Base-by-base conservation (phyloP, 352 stramenopile genomes). In the Pseudoperonospora humuli region DNA sequence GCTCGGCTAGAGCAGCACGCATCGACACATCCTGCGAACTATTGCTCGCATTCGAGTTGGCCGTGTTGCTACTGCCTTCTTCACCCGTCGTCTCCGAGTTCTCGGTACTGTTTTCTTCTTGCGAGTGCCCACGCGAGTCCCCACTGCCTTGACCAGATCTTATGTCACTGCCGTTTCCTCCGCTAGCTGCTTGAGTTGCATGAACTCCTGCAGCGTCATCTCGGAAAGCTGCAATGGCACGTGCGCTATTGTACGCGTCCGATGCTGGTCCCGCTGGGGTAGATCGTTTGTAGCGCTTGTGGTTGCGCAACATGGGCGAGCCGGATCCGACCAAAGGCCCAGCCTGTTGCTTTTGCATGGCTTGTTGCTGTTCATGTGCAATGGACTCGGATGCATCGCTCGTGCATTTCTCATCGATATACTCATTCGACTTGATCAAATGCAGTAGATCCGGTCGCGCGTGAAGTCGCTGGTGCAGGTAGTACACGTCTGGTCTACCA, bases 351-450 rank as follows among this genome's bases (percentile, higher is more conserved):
- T 61, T 50, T 10, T 66, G 42, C 11, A 63, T 50, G 1, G 45
- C 42, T 43, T 62, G 55, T 26, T 70, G 61, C 21, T 64, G 61
- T 39, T 69, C 50, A 7, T 64, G 50, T 1, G 53, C 61, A 27
- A 75, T 72, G 3, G 54, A 63, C 24, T 80, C 65, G 3, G 69
- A 70, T 13, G 70, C 61, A 21, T 86, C 76, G 42, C 64, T 86
- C 2, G 69, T 78, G 29, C 59, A 72, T 36, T 85, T 84, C 39
- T 86, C 76, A 27, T 84, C 76, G 49, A 85, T 85, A 42, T 86
- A 89, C 45, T 89, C 76, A 38, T 86, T 86, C 15, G 76, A 89
- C 54, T 85, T 84, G 59, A 89, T 86, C 27, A 86, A 28, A 50
- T 89, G 76, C 36, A 89, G 39, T 41, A 89, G 44, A 43, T 89